phyloP scores from a whole-genome alignment of 257 asterid species.

The Thymus quinquecostatus region DNA sequence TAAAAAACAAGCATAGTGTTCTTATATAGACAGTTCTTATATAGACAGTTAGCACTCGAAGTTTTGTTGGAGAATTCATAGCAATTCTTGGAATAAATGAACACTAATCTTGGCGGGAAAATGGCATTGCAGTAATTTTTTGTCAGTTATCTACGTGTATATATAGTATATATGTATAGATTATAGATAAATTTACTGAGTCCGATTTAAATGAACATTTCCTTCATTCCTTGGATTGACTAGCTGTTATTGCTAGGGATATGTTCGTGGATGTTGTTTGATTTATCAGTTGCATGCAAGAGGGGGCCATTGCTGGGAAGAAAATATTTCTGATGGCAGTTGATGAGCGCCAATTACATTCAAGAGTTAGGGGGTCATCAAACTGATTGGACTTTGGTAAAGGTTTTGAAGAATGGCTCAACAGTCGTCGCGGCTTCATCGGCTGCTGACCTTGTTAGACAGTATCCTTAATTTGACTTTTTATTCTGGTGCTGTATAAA shows the following conservation, averaged over 20 bases:
- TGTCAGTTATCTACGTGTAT: not conserved
- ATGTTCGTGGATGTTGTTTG: slow-evolving; percentile 35
- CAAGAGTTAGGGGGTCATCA: slow-evolving; percentile 37
- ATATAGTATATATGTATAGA: not conserved
- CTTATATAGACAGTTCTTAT: not conserved
- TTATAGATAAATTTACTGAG: slow-evolving; percentile 11
- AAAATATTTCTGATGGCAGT: slow-evolving; percentile 26
- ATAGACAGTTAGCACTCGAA: not conserved
- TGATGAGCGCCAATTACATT: slow-evolving; percentile 32
- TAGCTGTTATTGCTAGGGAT: slow-evolving; percentile 35
- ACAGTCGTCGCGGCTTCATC: slow-evolving; percentile 94
- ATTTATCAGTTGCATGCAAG: slow-evolving; percentile 41
- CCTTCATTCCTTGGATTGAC: slow-evolving; percentile 9
- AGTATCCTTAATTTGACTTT: slow-evolving; percentile 70
- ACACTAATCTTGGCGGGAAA: not conserved
- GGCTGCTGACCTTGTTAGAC: slow-evolving; percentile 94
- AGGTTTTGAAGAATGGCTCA: slow-evolving; percentile 69
- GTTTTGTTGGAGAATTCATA: not conserved
- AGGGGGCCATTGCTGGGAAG: slow-evolving; percentile 34
- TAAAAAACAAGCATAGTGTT: not conserved
- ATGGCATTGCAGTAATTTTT: not conserved
- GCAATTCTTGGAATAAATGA: not conserved
- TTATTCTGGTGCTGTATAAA: slow-evolving; percentile 8
- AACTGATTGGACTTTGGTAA: slow-evolving; percentile 43
- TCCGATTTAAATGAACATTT: not conserved